Percentiles rank a stretch among this genome's conserved stretches.
phyloP scores from a whole-genome alignment of 805 yeast species.

The Wickerhamomyces tratensis region DNA sequence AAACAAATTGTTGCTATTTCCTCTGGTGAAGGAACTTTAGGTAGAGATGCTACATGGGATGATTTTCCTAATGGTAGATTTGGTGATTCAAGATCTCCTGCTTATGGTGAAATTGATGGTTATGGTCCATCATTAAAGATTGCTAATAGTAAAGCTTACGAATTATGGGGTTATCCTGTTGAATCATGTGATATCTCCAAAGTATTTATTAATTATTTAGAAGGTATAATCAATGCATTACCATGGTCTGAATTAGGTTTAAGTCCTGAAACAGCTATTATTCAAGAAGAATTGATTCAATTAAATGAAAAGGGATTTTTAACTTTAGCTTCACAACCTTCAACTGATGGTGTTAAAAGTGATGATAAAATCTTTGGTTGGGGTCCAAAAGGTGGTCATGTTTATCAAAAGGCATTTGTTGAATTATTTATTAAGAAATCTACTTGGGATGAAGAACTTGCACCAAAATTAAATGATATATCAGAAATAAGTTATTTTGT shows the following conservation, averaged over 20 bases:
- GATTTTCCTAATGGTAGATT: conserved; percentile 94
- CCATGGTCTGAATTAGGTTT: conserved; percentile 92
- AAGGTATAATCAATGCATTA: conserved; percentile 62
- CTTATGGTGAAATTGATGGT: conserved; percentile 97
- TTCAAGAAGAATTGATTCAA: conserved; percentile 82
- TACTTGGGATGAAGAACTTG: conserved; percentile 52
- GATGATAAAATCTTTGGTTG: conserved; percentile 90
- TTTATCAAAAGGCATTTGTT: conserved; percentile 92
- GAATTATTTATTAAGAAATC: conserved; percentile 71
- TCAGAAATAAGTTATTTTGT: conserved; percentile 64
- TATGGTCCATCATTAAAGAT: conserved; percentile 89
- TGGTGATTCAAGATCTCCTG: conserved; percentile 93
- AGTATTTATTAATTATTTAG: conserved; percentile 63
- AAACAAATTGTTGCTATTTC: conserved; percentile 67
- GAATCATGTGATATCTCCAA: conserved; percentile 47
- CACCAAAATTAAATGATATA: conserved; percentile 36
- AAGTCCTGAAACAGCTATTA: conserved; percentile 82
- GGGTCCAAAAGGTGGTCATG: conserved; percentile 88
- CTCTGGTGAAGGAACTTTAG: conserved; percentile 74
- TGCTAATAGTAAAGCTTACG: conserved; percentile 52
- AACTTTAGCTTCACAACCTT: conserved; percentile 95
- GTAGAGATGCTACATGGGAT: conserved; percentile 94
- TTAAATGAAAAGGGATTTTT: conserved; percentile 68
- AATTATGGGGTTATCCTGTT: conserved; percentile 76
- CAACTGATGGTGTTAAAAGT: conserved; percentile 69